Percentiles rank a stretch among this genome's conserved stretches.
phyloP scores from a whole-genome alignment of 2,329 filamentous ascomycete genomes.

The Daldinia eschscholtzii region DNA sequence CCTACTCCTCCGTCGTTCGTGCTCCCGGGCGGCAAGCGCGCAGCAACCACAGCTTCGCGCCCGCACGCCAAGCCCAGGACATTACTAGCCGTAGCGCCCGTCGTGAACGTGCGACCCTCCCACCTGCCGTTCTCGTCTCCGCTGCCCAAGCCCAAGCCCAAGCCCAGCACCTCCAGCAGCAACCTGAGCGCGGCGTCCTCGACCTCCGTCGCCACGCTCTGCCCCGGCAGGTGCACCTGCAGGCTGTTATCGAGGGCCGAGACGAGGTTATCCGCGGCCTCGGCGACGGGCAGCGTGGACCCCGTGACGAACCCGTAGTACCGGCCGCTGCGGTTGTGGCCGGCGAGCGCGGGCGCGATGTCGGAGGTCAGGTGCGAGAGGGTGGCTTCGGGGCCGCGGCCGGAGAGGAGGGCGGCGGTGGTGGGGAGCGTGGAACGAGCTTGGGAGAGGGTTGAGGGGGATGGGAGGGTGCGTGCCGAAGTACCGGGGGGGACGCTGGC shows the following conservation, averaged over 20 bases:
- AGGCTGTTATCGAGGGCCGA: constrained; percentile 86
- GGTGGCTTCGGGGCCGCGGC: constrained; percentile 51
- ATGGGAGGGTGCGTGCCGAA: constrained; percentile 57
- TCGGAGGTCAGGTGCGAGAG: constrained; percentile 60
- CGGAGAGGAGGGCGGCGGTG: constrained; percentile 52
- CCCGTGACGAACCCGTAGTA: constrained; percentile 95
- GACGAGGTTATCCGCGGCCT: constrained; percentile 87
- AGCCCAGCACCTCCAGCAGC: constrained; percentile 73
- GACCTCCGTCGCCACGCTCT: constrained; percentile 80
- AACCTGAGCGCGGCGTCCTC: constrained; percentile 80
- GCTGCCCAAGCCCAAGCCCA: constrained; percentile 57
- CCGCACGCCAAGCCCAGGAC: constrained; percentile 78
- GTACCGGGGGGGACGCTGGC: constrained; percentile 33
- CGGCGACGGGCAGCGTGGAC: constrained; percentile 80
- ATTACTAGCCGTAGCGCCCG: constrained; percentile 80
- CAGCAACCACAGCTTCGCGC: constrained; percentile 66
- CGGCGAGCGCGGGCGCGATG: constrained; percentile 73
- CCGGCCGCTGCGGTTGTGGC: constrained; percentile 71
- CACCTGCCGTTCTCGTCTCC: constrained; percentile 59
- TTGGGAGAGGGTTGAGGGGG: constrained; percentile 50
- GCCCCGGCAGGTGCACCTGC: constrained; percentile 81
- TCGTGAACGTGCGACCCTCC: constrained; percentile 67
- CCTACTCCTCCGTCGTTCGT: constrained; percentile 67
- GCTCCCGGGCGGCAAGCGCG: constrained; percentile 29
- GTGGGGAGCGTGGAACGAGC: constrained; percentile 54